phyloP scores from a whole-genome alignment of 1,284 basidiomycete species.

The Microbotryum violaceum region DNA sequence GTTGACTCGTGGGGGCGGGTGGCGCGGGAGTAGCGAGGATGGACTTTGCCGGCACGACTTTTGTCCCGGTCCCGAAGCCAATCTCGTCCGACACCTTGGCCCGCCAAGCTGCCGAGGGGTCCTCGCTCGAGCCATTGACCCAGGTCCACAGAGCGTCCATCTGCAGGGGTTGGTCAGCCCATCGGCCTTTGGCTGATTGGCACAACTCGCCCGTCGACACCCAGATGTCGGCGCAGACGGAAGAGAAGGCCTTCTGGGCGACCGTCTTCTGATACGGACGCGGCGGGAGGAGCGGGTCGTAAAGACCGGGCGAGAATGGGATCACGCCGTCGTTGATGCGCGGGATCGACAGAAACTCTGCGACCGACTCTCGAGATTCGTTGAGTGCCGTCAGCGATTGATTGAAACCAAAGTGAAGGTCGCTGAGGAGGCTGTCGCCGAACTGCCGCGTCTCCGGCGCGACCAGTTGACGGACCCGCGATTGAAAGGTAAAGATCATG shows the following conservation, averaged over 20 bases:
- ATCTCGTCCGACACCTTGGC: background rate
- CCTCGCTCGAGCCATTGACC: slow-evolving; percentile 16
- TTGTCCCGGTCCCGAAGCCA: background rate
- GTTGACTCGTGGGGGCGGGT: no score
- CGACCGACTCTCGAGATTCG: no score
- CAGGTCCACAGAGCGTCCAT: slow-evolving; percentile 15
- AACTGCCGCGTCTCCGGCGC: no score
- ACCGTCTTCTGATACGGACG: background rate
- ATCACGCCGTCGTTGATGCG: slow-evolving; percentile 8
- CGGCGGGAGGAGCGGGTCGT: background rate
- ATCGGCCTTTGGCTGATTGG: background rate
- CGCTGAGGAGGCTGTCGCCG: no score
- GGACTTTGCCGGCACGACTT: background rate
- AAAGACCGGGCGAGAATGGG: slow-evolving; percentile 6
- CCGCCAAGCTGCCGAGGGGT: slow-evolving; percentile 15
- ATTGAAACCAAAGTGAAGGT: no score
- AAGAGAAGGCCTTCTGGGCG: slow-evolving; percentile 1
- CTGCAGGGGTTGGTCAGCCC: background rate
- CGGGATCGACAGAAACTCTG: background rate
- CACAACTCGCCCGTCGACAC: slow-evolving; percentile 12
- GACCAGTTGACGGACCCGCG: no score
- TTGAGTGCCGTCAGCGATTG: no score
- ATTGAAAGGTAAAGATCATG: no score
- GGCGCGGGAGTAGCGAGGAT: no score
- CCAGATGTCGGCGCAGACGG: slow-evolving; percentile 7